These are phyloP conservation scores for Colletotrichum musae DNA, from an alignment of 2,329 filamentous ascomycete species.

Conservation along the genomic window DNA sequence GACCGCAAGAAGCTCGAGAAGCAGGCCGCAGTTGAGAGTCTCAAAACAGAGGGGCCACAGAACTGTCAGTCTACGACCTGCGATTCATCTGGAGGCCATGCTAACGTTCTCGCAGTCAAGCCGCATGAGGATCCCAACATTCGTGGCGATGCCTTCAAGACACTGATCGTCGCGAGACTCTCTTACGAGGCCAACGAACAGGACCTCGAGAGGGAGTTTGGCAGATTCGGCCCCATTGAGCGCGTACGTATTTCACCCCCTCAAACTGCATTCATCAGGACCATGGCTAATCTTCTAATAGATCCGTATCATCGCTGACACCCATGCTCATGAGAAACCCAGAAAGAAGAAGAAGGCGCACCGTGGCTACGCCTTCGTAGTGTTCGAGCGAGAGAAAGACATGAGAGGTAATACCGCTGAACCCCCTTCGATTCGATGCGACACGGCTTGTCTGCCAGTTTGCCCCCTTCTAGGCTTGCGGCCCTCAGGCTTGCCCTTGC, in stretches of 20 bases:
- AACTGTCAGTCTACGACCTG: slow-evolving; percentile 56
- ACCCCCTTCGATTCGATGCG: slow-evolving; percentile 24
- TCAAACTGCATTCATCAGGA: slow-evolving; percentile 13
- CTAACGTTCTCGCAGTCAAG: slow-evolving; percentile 71
- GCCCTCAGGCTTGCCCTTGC: slow-evolving; percentile 60
- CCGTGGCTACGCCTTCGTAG: slow-evolving; percentile 94
- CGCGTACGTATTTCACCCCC: slow-evolving; percentile 68
- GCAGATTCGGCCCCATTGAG: slow-evolving; percentile 93
- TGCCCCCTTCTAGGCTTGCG: slow-evolving; percentile 53
- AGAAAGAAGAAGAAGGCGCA: slow-evolving; percentile 87
- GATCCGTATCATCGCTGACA: slow-evolving; percentile 91
- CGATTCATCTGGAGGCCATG: slow-evolving; percentile 18
- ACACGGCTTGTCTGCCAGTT: slow-evolving; percentile 39
- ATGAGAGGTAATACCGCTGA: slow-evolving; percentile 89
- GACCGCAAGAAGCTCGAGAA: slow-evolving; percentile 89
- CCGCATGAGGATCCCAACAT: slow-evolving; percentile 89
- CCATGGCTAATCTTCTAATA: slow-evolving; percentile 52
- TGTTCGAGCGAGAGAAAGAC: slow-evolving; percentile 97
- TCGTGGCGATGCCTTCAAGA: slow-evolving; percentile 94
- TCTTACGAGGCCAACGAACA: slow-evolving; percentile 91
- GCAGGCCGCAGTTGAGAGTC: slow-evolving; percentile 75
- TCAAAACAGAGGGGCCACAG: slow-evolving; percentile 73
- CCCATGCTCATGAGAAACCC: slow-evolving; percentile 75
- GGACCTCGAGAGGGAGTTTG: slow-evolving; percentile 94
- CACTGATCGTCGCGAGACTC: slow-evolving; percentile 90